Conservation (phyloP, 1,139 yeast genomes). For the Lodderomyces orthopsilosis region DNA sequence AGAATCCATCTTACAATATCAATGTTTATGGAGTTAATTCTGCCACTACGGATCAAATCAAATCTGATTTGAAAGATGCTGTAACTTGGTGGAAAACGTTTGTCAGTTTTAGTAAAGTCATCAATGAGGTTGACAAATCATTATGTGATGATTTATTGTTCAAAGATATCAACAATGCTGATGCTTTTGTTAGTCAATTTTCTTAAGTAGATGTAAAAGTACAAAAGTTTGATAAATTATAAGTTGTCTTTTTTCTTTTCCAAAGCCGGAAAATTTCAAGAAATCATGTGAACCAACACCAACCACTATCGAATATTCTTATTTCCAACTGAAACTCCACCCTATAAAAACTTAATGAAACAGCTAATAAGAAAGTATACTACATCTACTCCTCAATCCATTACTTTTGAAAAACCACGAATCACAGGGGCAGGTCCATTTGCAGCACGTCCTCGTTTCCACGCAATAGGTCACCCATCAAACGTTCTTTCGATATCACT, state of each 20-base stretch:
- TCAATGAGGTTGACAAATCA: constrained; percentile 32
- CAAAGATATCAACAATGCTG: constrained; percentile 37
- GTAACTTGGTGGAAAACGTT: constrained; percentile 42
- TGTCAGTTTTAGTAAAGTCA: constrained; percentile 35
- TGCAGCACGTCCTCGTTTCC: constrained; percentile 34
- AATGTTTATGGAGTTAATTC: constrained; percentile 45
- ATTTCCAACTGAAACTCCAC: too few species aligned
- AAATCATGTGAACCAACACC: background rate
- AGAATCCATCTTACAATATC: constrained; percentile 38
- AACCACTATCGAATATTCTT: too few species aligned
- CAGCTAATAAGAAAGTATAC: background rate
- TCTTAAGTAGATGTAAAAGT: background rate
- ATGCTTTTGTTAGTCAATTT: constrained; percentile 34
- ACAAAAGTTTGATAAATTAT: background rate
- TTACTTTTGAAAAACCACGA: constrained; percentile 10
- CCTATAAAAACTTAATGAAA: background rate
- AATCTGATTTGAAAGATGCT: constrained; percentile 40
- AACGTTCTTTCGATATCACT: constrained; percentile 32
- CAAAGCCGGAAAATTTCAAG: constrained; percentile 3
- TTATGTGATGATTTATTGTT: constrained; percentile 34
- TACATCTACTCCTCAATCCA: constrained; percentile 4
- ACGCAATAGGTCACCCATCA: constrained; percentile 31
- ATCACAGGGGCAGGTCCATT: constrained; percentile 42
- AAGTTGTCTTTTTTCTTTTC: background rate
- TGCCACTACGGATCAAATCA: constrained; percentile 34